Evolutionary conservation across 176 grass and related monocot species (phyloP).

Genomic region (Echinochloa phyllopogon): DNA sequence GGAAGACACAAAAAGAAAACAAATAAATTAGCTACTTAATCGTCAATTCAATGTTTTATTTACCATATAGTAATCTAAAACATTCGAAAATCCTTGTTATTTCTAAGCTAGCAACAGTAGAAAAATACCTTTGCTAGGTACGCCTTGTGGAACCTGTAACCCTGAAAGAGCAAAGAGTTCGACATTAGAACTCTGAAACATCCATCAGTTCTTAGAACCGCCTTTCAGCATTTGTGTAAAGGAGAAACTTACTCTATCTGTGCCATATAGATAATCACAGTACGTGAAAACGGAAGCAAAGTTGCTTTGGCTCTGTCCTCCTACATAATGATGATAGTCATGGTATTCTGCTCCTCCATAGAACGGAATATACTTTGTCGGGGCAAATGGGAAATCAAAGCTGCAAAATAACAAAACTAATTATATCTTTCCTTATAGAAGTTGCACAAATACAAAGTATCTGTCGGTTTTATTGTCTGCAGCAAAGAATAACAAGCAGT

Average conservation of each 20-base stretch:
- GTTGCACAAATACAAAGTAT: neutral
- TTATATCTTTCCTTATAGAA: conserved; percentile 17
- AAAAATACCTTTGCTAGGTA: conserved; percentile 74
- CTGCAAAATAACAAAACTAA: conserved; percentile 48
- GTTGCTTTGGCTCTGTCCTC: conserved; percentile 91
- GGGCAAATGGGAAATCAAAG: conserved; percentile 89
- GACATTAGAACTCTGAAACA: conserved; percentile 28
- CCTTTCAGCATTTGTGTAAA: neutral
- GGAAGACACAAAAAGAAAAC: neutral
- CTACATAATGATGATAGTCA: conserved; percentile 97
- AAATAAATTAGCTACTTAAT: conserved; percentile 20
- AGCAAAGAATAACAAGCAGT: conserved; percentile 2
- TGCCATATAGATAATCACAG: conserved; percentile 93
- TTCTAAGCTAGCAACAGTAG: neutral
- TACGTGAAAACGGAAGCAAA: conserved; percentile 97
- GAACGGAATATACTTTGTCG: conserved; percentile 90
- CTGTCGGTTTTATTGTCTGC: neutral
- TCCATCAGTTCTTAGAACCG: neutral
- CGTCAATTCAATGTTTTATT: conserved; percentile 18
- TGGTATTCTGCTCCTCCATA: conserved; percentile 96
- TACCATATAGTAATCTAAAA: conserved; percentile 1
- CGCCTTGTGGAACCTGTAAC: conserved; percentile 83
- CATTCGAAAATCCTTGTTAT: neutral
- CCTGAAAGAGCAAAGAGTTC: conserved; percentile 65
- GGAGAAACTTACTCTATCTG: conserved; percentile 69